Base-by-base conservation (phyloP, 345 rosid genomes). In the Citrus mangshanensis region DNA sequence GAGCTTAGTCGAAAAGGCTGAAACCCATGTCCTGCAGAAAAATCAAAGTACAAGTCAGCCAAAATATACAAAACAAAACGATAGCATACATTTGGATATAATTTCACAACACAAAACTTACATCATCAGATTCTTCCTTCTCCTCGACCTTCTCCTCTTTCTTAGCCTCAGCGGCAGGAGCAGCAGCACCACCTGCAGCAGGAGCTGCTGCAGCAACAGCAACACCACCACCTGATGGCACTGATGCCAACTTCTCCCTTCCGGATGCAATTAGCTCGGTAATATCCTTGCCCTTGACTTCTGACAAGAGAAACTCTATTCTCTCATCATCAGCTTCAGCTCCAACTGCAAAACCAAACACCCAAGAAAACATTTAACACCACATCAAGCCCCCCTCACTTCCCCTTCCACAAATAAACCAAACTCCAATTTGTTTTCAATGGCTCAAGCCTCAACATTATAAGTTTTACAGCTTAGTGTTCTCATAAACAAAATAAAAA, bases 81-180 rank as follows among this genome's bases (percentile, higher is more conserved):
- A 42, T 10, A 42, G 49, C 10, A 2, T 10, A 40, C 49, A 42
- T 42, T 46, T 46, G 51, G 18, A 46, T 46, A 13, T 13, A 56
- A 75, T 6, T 69, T 8, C 21, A 6, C 35, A 13, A 59, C 70
- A 60, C 4, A 72, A 72, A 67, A 7, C 79, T 86, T 85, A 91
- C 95, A 38, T 91, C 95, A 79, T 93, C 97, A 1, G 93, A 89
- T 79, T 93, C 95, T 46, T 93, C 97, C 81, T 88, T 91, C 87
- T 93, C 95, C 77, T 89, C 95, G 14, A 86, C 89, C 81, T 91
- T 93, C 82, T 89, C 90, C 69, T 91, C 97, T 74, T 93, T 89
- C 88, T 89, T 89, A 46, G 90, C 83, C 69, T 80, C 92, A 19
- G 87, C 89, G 9, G 91, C 92, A 24, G 93, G 80, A 1, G 82